phyloP scores from a whole-genome alignment of 176 grass and related monocot species.

The Ensete ventricosum region DNA sequence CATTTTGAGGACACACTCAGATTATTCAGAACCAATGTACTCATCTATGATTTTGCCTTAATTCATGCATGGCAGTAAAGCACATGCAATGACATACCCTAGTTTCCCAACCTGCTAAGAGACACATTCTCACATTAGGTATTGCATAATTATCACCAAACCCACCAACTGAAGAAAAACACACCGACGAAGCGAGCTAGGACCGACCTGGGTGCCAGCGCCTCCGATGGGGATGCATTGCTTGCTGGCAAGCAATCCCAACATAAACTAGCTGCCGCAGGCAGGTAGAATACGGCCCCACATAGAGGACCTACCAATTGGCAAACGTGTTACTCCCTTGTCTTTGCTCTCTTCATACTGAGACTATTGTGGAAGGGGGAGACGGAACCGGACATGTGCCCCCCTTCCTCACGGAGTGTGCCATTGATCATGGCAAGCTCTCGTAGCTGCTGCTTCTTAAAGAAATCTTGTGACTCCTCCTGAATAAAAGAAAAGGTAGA shows the following conservation, averaged over 20 bases:
- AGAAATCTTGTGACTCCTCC: slow-evolving; percentile 12
- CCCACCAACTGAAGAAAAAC: neutral
- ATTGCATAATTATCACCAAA: neutral
- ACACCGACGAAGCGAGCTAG: neutral
- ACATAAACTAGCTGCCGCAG: neutral
- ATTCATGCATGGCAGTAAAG: neutral
- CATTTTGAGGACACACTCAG: neutral
- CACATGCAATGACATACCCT: neutral
- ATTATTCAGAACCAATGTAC: neutral
- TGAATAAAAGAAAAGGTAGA: neutral
- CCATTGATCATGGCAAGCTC: slow-evolving; percentile 11
- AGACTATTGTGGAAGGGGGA: slow-evolving; percentile 5
- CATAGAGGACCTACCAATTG: slow-evolving; percentile 34
- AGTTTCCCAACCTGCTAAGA: neutral
- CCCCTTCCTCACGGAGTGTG: slow-evolving; percentile 8
- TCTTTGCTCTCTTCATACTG: slow-evolving; percentile 58
- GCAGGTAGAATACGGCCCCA: slow-evolving; percentile 24
- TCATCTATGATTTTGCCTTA: neutral
- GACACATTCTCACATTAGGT: neutral
- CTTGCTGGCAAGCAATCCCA: neutral
- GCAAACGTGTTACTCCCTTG: slow-evolving; percentile 47
- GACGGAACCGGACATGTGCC: neutral
- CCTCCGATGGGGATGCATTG: neutral
- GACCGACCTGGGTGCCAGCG: neutral
- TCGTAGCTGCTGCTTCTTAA: slow-evolving; percentile 11